Evolutionary conservation across 2,329 filamentous ascomycete species (phyloP).

Genomic region (Lachnellula willkommii): DNA sequence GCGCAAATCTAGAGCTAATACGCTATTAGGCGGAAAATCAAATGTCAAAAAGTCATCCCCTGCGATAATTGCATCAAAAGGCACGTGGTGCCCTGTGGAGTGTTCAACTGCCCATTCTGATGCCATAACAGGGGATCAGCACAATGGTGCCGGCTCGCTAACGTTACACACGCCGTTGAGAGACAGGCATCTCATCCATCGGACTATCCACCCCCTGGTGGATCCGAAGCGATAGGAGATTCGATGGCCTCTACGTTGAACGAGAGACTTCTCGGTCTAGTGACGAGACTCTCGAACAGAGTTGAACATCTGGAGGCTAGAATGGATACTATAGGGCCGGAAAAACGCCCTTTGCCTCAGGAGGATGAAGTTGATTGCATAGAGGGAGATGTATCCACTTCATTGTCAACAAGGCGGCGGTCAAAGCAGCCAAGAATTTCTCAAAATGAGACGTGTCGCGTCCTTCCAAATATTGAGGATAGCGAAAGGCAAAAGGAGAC

Average conservation of each 20-base stretch:
- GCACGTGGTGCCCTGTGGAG: slow-evolving; percentile 13
- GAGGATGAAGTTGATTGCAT: not conserved
- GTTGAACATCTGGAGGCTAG: slow-evolving; percentile 15
- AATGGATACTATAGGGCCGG: slow-evolving; percentile 7
- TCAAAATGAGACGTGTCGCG: not conserved
- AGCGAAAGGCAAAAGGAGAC: slow-evolving; percentile 1
- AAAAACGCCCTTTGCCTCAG: slow-evolving; percentile 1
- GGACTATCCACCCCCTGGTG: not conserved
- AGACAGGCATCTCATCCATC: slow-evolving; percentile 1
- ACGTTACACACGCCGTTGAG: slow-evolving; percentile 7
- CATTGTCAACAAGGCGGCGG: slow-evolving; percentile 10
- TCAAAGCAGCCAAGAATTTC: slow-evolving; percentile 13
- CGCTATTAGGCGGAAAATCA: slow-evolving; percentile 25
- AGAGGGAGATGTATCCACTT: not conserved
- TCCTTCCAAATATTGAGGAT: not conserved
- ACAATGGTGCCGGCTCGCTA: slow-evolving; percentile 22
- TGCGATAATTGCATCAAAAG: slow-evolving; percentile 37
- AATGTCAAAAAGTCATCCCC: slow-evolving; percentile 38
- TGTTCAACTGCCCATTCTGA: slow-evolving; percentile 3
- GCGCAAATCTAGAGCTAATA: not conserved
- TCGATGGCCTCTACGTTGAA: slow-evolving; percentile 9
- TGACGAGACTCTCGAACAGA: slow-evolving; percentile 16
- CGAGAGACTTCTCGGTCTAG: slow-evolving; percentile 13
- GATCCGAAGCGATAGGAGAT: not conserved
- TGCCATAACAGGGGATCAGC: slow-evolving; percentile 7